Conservation (phyloP, 1,139 yeast species). For the Saccharomycopsis hybrid region DNA sequence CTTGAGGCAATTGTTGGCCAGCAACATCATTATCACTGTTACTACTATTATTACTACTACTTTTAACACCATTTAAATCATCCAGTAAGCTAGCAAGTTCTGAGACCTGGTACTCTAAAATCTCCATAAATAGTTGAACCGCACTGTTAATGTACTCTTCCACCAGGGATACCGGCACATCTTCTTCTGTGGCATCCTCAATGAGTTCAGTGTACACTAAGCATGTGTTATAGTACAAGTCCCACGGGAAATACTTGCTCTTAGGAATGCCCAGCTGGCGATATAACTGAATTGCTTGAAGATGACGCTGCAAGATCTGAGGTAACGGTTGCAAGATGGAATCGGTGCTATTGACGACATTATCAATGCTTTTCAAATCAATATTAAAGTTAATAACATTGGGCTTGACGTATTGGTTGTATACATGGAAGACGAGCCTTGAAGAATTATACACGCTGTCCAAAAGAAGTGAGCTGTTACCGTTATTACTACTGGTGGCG, state of each 20-base stretch:
- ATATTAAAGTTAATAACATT: conserved; percentile 33
- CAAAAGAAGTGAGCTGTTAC: conserved; percentile 16
- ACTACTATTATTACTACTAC: background rate
- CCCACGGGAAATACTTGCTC: conserved; percentile 30
- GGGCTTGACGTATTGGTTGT: conserved; percentile 34
- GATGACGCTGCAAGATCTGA: conserved; percentile 31
- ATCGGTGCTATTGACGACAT: conserved; percentile 29
- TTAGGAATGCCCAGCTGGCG: conserved; percentile 1
- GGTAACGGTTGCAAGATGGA: conserved; percentile 34
- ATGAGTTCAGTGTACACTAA: conserved; percentile 40
- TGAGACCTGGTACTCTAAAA: conserved; percentile 24
- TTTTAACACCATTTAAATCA: conserved; percentile 16
- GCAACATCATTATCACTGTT: background rate
- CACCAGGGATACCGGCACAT: conserved; percentile 17
- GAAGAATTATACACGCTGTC: conserved; percentile 40
- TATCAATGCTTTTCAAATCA: conserved; percentile 34
- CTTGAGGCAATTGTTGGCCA: background rate
- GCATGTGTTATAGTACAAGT: conserved; percentile 40
- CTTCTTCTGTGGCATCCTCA: conserved; percentile 31
- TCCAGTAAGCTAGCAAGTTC: conserved; percentile 25
- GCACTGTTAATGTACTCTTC: conserved; percentile 17
- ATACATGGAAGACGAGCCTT: conserved; percentile 42
- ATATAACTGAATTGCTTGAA: conserved; percentile 26
- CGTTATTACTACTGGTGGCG: background rate
- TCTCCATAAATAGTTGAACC: conserved; percentile 17